phyloP scores from a whole-genome alignment of 768 basidiomycete species.

The Suillus ampliporus region DNA sequence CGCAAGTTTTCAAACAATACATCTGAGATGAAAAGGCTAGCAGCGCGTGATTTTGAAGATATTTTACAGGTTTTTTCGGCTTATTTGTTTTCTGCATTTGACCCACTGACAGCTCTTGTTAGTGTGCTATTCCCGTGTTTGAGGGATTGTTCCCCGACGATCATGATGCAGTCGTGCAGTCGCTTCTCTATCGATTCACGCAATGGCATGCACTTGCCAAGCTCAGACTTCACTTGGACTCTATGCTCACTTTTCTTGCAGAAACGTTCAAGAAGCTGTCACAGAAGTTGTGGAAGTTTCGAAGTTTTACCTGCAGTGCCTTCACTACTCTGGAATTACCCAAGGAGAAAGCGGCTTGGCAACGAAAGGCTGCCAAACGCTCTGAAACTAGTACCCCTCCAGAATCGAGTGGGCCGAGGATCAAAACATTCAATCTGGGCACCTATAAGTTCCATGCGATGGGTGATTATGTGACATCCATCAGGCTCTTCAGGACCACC shows the following conservation, averaged over 20 bases:
- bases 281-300: conserved; percentile 28
- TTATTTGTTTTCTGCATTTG: too few species aligned
- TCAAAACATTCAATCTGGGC: conserved; percentile 23
- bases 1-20: conserved; percentile 41
- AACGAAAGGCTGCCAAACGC: conserved; percentile 18
- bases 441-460: conserved; percentile 33
- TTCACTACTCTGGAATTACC: conserved; percentile 38
- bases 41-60: conserved; percentile 49
- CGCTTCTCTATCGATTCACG: too few species aligned
- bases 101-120: too few species aligned
- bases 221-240: conserved; percentile 36
- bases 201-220: conserved; percentile 33
- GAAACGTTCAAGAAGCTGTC: conserved; percentile 23
- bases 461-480: conserved; percentile 21
- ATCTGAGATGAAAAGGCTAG: conserved; percentile 41
- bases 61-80: conserved; percentile 40
- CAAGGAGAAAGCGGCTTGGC: conserved; percentile 29
- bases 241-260: conserved; percentile 26
- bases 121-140: conserved; percentile 40
- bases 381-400: not conserved
- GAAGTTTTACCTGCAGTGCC: conserved; percentile 20
- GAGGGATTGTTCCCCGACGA: conserved; percentile 29
- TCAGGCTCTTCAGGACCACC: conserved; percentile 35
- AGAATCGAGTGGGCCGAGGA: conserved; percentile 3
- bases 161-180: conserved; percentile 7